Evolutionary conservation across 257 asterid species (phyloP), one percentile per base, ranked within the genome.

Genomic region (Schizonepeta tenuifolia): DNA sequence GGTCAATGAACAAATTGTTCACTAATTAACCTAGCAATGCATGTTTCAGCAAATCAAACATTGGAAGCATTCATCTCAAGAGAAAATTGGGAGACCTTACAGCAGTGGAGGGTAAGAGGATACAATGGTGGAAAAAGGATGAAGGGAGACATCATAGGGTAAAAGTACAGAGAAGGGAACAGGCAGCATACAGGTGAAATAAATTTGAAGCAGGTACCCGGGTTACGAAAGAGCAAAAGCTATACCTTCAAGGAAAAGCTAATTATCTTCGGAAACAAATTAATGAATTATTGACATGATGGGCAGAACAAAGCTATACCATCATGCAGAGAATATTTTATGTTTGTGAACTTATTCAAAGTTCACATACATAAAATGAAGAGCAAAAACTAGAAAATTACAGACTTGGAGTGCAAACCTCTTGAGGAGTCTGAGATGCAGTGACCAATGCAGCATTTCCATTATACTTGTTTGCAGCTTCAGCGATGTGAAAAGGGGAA

Each of bases 341-440:
- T 31, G 7, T 31, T 31, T 36, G 41, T 36, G 41, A 3, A 69
- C 21, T 9, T 68, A 67, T 51, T 46, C 41, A 73, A 63, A 58
- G 9, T 72, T 41, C 71, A 80, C 60, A 36, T 12, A 44, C 28
- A 70, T 22, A 20, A 56, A 7, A 43, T 46, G 7, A 1, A 21
- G 64, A 28, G 21, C 41, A 28, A 9, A 31, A 20, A 70, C 18
- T 24, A 40, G 44, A 57, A 59, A 49, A 46, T 28, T 55, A 22
- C 26, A 17, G 79, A 77, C 67, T 51, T 38, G 71, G 65, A 53
- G 67, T 22, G 33, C 84, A 82, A 76, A 93, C 98, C 97, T 93
- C 98, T 83, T 87, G 98, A 67, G 91, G 86, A 81, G 88, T 78
- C 74, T 87, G 98, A 41, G 89, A 81, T 59, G 95, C 80, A 76